Evolutionary conservation across 306 rosid species (phyloP).

Genomic region (Delonix regia): DNA sequence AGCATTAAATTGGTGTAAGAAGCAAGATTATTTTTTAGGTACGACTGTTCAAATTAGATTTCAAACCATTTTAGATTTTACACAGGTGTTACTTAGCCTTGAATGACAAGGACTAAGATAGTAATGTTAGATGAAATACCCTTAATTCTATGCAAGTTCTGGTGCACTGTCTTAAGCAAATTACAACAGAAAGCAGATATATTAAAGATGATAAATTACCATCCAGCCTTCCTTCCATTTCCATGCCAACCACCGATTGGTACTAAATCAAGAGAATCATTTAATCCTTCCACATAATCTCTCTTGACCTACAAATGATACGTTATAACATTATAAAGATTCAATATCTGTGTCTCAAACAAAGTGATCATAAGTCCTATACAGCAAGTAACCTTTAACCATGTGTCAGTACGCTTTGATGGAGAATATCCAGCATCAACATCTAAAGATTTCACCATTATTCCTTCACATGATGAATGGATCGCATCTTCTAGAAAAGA

Average conservation of each 20-base stretch:
- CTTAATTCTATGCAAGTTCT: slow-evolving; percentile 8
- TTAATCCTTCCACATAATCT: slow-evolving; percentile 83
- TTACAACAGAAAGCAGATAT: slow-evolving; percentile 16
- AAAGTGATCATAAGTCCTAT: slow-evolving; percentile 6
- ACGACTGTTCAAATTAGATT: background rate
- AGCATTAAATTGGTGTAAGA: slow-evolving; percentile 8
- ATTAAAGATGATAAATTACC: slow-evolving; percentile 49
- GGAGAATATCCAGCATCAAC: slow-evolving; percentile 88
- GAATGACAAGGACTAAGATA: slow-evolving; percentile 6
- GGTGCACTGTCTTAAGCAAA: slow-evolving; percentile 25
- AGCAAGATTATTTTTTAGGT: background rate
- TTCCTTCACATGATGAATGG: slow-evolving; percentile 85
- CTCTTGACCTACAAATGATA: slow-evolving; percentile 76
- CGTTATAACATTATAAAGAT: slow-evolving; percentile 12
- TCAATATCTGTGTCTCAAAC: background rate
- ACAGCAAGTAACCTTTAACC: slow-evolving; percentile 74
- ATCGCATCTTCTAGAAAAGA: slow-evolving; percentile 74
- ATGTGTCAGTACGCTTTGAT: slow-evolving; percentile 81
- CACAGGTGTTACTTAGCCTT: slow-evolving; percentile 9
- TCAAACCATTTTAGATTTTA: background rate
- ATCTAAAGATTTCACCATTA: slow-evolving; percentile 87
- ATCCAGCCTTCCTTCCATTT: slow-evolving; percentile 97
- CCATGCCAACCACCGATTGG: slow-evolving; percentile 99
- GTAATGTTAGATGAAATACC: slow-evolving; percentile 25
- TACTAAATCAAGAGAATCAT: slow-evolving; percentile 89